Percentiles rank a stretch among this genome's conserved stretches.
These are phyloP conservation scores for Lodderomyces margitis DNA, from an alignment of 1,139 yeast genomes.

Conservation along the genomic window DNA sequence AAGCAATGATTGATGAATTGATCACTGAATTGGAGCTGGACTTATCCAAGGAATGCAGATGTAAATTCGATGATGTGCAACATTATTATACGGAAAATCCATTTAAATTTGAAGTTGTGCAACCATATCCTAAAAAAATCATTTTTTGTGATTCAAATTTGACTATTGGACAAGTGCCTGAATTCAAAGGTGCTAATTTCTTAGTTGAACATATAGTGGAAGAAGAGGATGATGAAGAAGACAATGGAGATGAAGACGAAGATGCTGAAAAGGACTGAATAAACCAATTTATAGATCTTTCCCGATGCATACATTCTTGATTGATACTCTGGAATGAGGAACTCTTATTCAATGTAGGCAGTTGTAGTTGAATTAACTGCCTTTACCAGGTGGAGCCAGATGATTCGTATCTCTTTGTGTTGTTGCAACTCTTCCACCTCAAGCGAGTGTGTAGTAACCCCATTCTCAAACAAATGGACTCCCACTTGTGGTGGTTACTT, in stretches of 20 bases:
- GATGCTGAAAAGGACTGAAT: background rate
- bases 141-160: conserved; percentile 16
- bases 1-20: conserved; percentile 13
- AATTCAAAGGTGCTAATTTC: conserved; percentile 41
- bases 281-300: background rate
- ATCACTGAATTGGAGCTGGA: conserved; percentile 10
- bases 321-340: too few species aligned
- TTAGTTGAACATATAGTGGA: conserved; percentile 35
- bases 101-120: conserved; percentile 40
- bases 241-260: conserved; percentile 7
- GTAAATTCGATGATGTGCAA: conserved; percentile 13
- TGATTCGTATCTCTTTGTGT: too few species aligned
- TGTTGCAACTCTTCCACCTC: too few species aligned
- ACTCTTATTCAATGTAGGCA: too few species aligned
- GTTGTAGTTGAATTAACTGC: too few species aligned
- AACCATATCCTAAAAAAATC: conserved; percentile 44
- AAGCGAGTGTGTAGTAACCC: too few species aligned
- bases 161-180: conserved; percentile 22
- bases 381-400: too few species aligned
- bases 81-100: conserved; percentile 26
- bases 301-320: background rate
- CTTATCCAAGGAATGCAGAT: conserved; percentile 11
- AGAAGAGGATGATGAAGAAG: conserved; percentile 15
- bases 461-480: too few species aligned
- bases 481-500: too few species aligned